A percentile compares a stretch with the other conserved stretches of the same genome.
These are phyloP conservation scores for Chlamydomonas schloesseri DNA, from an alignment of 139 green algal species.

Conservation along the genomic window DNA sequence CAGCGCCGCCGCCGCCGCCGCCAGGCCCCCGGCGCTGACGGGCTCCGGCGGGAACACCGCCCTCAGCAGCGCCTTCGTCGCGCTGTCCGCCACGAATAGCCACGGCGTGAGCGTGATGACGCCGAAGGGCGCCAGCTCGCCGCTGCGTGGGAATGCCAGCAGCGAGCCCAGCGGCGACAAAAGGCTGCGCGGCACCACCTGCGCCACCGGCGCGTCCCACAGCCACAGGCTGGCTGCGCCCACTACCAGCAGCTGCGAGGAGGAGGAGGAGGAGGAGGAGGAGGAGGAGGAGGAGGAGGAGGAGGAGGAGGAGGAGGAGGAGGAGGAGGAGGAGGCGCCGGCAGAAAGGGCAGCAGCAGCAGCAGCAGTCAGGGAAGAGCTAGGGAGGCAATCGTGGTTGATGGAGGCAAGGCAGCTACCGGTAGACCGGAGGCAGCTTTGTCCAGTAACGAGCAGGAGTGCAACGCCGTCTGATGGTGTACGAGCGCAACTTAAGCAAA, in stretches of 20 bases:
- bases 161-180: slow-evolving; percentile 39
- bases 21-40: not conserved
- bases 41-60: slow-evolving; percentile 24
- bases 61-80: slow-evolving; percentile 27
- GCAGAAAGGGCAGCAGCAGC: too few species aligned
- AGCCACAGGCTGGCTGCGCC: slow-evolving; percentile 16
- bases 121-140: slow-evolving; percentile 44
- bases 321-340: too few species aligned
- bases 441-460: too few species aligned
- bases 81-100: slow-evolving; percentile 48
- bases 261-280: not conserved
- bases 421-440: too few species aligned
- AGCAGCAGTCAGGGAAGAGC: too few species aligned
- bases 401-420: too few species aligned
- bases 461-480: too few species aligned
- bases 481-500: too few species aligned
- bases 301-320: not conserved
- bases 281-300: not conserved
- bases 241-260: slow-evolving; percentile 38
- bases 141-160: slow-evolving; percentile 49
- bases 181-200: slow-evolving; percentile 36
- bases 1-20: not conserved
- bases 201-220: slow-evolving; percentile 48
- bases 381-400: too few species aligned
- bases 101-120: slow-evolving; percentile 49